A percentile compares a stretch with the other conserved stretches of the same genome.
Conservation (phyloP, 768 basidiomycete genomes). For the Hygrocybe coccinea region DNA sequence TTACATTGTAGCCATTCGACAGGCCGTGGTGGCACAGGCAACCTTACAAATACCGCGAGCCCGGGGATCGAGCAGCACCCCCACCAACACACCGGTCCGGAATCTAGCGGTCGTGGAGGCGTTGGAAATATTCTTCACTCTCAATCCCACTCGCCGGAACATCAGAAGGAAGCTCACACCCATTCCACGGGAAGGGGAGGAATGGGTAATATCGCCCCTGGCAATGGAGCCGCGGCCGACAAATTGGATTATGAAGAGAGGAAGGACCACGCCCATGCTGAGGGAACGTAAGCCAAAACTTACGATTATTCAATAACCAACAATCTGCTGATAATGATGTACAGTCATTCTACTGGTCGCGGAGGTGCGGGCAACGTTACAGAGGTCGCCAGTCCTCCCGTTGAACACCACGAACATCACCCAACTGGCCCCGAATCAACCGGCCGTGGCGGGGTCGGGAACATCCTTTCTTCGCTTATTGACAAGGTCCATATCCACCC, state of each 20-base stretch:
- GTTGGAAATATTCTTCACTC: conserved; percentile 6
- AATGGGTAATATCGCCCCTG: conserved; percentile 15
- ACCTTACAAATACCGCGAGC: not conserved
- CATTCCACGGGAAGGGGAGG: conserved; percentile 20
- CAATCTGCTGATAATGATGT: not conserved
- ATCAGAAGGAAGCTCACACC: not conserved
- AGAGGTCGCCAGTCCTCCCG: not conserved
- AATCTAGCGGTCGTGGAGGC: conserved; percentile 9
- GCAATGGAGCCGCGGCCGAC: conserved; percentile 4
- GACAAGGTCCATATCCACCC: too few relatives aligned
- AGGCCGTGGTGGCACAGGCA: conserved; percentile 4
- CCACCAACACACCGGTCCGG: not conserved
- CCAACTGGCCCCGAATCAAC: conserved; percentile 2
- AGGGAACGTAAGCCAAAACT: not conserved
- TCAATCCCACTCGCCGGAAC: not conserved
- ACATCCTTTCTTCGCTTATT: not conserved
- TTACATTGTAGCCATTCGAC: conserved; percentile 2
- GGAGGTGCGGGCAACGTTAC: conserved; percentile 10
- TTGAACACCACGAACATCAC: conserved; percentile 7
- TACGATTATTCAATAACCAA: not conserved
- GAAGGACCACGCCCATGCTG: not conserved
- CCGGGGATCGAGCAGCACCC: conserved; percentile 5
- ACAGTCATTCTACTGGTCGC: conserved; percentile 9
- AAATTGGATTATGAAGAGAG: conserved; percentile 10
- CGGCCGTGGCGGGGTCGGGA: conserved; percentile 10